These are phyloP conservation scores for Paraphoma sp. DNA, from an alignment of 2,329 filamentous ascomycete species.

Conservation along the genomic window DNA sequence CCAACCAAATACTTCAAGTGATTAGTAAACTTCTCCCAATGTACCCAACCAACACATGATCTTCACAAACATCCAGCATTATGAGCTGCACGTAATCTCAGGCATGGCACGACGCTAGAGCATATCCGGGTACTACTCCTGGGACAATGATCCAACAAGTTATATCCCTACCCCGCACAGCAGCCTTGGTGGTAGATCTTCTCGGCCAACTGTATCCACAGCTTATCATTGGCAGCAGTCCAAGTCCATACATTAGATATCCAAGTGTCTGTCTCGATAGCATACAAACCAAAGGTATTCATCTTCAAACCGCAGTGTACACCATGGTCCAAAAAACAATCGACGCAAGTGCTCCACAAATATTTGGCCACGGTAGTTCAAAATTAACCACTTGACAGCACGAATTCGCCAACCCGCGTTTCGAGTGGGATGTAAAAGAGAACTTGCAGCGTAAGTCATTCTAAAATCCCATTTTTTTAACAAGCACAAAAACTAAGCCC, in stretches of 20 bases:
- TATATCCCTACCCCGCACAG: conserved; percentile 2
- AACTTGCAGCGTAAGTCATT: conserved; percentile 34
- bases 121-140: no score
- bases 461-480: background rate
- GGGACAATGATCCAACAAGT: background rate
- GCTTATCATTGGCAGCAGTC: background rate
- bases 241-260: background rate
- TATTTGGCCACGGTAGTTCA: no score
- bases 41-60: no score
- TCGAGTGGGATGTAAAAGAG: conserved; percentile 35
- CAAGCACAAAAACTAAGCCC: background rate
- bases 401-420: conserved; percentile 24
- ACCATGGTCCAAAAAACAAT: background rate
- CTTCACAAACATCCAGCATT: no score
- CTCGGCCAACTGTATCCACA: background rate
- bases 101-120: no score
- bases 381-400: background rate
- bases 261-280: background rate
- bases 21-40: no score
- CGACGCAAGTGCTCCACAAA: background rate
- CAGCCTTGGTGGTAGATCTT: background rate
- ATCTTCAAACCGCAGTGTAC: no score
- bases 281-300: no score
- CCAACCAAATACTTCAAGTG: no score
- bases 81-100: no score